phyloP scores from a whole-genome alignment of 352 stramenopile species.

The Peronospora tabacina region DNA sequence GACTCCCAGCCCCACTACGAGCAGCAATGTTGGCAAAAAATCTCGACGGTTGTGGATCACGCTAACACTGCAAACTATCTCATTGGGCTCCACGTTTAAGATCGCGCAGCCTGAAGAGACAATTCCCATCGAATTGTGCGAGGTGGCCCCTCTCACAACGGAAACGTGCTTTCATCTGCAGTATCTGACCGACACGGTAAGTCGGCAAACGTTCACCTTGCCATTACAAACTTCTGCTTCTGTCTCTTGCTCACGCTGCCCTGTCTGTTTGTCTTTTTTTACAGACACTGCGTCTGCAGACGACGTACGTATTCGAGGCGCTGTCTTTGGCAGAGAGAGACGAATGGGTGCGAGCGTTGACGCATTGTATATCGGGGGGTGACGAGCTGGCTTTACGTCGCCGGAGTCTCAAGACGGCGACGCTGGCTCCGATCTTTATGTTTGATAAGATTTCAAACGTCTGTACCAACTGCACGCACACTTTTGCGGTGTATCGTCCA shows the following conservation, averaged over 20 bases:
- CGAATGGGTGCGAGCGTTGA: constrained; percentile 74
- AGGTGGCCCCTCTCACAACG: constrained; percentile 42
- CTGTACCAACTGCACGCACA: constrained; percentile 77
- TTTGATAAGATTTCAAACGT: constrained; percentile 83
- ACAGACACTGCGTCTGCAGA: constrained; percentile 29
- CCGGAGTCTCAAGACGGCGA: constrained; percentile 61
- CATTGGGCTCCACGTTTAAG: constrained; percentile 62
- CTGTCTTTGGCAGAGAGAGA: constrained; percentile 56
- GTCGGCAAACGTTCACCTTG: constrained; percentile 12
- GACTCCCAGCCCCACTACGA: constrained; percentile 11
- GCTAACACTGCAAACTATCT: constrained; percentile 66
- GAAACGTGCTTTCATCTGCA: constrained; percentile 51
- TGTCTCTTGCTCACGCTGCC: constrained; percentile 13
- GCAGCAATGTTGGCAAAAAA: constrained; percentile 25
- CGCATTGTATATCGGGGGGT: constrained; percentile 63
- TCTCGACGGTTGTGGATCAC: constrained; percentile 65
- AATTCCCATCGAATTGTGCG: constrained; percentile 53
- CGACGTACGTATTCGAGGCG: constrained; percentile 59
- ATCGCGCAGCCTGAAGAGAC: constrained; percentile 53
- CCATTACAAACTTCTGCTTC: constrained; percentile 1
- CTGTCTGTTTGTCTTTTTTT: not conserved
- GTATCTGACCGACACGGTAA: constrained; percentile 27
- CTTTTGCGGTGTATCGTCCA: constrained; percentile 74
- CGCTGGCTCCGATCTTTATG: constrained; percentile 79
- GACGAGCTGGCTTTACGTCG: constrained; percentile 51